Evolutionary conservation across 2,329 filamentous ascomycete species (phyloP), one percentile per base, ranked within the genome.

Genomic region (Curvularia verruculosa): DNA sequence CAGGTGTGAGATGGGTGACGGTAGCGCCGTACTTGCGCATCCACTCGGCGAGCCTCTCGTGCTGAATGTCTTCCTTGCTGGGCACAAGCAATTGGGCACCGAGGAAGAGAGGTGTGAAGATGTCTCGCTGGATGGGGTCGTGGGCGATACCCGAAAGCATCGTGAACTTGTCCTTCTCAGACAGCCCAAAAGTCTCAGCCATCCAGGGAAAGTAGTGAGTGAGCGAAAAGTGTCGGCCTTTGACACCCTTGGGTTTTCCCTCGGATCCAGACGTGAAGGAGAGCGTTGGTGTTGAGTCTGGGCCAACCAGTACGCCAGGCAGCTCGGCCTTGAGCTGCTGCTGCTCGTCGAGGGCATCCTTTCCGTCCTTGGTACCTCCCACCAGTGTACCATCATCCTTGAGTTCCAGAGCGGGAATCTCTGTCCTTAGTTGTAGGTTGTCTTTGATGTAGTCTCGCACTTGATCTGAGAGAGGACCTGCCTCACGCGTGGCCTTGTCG

Each of bases 141-240:
- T 95, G 90, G 3, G 90, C 90, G 67, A 97, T 96, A 45, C 93
- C 93, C 47, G 85, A 89, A 7, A 97, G 82, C 80, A 93, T 88
- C 3, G 92, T 92, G 71, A 96, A 97, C 61, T 84, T 85, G 72
- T 88, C 88, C 40, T 91, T 83, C 8, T 87, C 82, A 0, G 86
- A 88, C 46, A 96, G 82, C 47, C 86, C 82, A 75, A 98, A 98
- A 2, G 82, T 86, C 77, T 95, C 80, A 0, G 91, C 87, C 94
- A 98, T 98, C 93, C 92, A 98, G 19, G 88, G 87, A 72, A 94
- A 96, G 79, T 96, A 98, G 68, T 89, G 88, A 1, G 92, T 85
- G 59, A 98, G 80, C 49, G 87, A 90, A 79, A 89, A 98, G 77
- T 98, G 94, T 13, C 94, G 85, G 1, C 94, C 93, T 54, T 87